Base-by-base conservation (phyloP, 2,329 filamentous ascomycete genomes). In the Aspergillus sp. region DNA sequence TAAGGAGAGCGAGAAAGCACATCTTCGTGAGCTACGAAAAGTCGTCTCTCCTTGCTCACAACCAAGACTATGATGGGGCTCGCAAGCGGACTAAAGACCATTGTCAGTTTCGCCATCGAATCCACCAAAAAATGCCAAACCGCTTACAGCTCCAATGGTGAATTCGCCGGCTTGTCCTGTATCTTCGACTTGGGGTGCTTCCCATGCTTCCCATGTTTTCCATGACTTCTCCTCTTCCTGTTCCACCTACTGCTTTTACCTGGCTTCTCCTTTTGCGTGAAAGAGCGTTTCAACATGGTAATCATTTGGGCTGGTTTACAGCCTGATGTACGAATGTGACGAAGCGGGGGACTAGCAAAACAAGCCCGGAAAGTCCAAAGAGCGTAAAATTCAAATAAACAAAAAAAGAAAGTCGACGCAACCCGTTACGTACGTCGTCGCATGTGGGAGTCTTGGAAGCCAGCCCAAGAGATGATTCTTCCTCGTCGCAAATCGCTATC, bases 11-110 rank as follows among this genome's bases (percentile, higher is more conserved):
- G 81, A 64, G 80, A 81, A 55, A 96, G 81, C 62, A 95, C 84
- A 71, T 95, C 87, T 77, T 96, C 88, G 72, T 96, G 90, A 63
- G 89, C 90, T 60, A 90, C 90, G 77, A 96, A 96, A 68, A 95
- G 78, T 62, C 90, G 86, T 66, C 86, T 85, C 63, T 95, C 89
- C 59, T 73, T 74, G 59, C 90, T 90, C 64, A 96, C 83, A 57
- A 86, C 82, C 59, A 96, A 76, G 50, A 89, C 94, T 70, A 94
- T 78, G 70, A 95, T 94, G 63, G 89, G 85, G 56, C 77, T 79
- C 58, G 78, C 78, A 60, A 81, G 73, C 58, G 68, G 64, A 56
- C 72, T 30, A 52, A 43, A 26, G 40, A 38, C 30, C 8, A 34
- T 34, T 38, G 19, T 39, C 5, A 29, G 33, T 29, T 41, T 26